Evolutionary conservation across 495 filamentous ascomycete genomes (phyloP).

Genomic region (Penicillium verhagenii): DNA sequence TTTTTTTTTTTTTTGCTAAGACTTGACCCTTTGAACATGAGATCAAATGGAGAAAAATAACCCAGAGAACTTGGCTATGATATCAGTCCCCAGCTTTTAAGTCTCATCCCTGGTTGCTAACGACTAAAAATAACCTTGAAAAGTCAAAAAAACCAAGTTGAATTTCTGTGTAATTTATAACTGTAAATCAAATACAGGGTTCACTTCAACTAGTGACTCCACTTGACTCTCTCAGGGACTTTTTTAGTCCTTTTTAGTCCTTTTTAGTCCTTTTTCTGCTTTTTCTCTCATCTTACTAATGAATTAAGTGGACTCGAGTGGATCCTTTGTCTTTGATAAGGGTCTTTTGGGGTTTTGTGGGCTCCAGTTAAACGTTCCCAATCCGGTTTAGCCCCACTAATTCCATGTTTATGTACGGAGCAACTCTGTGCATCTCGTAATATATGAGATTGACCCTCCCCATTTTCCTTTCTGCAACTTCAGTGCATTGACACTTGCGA

Average conservation of each 20-base stretch:
- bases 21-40: background rate
- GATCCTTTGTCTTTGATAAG: background rate
- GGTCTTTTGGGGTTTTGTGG: too few relatives aligned
- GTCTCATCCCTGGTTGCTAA: background rate
- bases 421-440: background rate
- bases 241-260: too few relatives aligned
- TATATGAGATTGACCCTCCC: background rate
- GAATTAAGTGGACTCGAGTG: too few relatives aligned
- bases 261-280: too few relatives aligned
- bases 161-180: background rate
- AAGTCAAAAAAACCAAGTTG: too few relatives aligned
- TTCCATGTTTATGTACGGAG: background rate
- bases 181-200: background rate
- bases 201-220: too few relatives aligned
- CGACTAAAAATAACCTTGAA: too few relatives aligned
- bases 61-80: background rate
- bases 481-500: slow-evolving; percentile 4
- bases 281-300: too few relatives aligned
- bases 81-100: background rate
- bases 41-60: background rate
- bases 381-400: background rate
- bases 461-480: background rate
- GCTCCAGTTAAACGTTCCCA: background rate
- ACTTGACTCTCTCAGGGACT: background rate
- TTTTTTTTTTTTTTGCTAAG: background rate